Evolutionary conservation across 108 stramenopile species (phyloP).

Genomic region (Cyclotella kingstonii): DNA sequence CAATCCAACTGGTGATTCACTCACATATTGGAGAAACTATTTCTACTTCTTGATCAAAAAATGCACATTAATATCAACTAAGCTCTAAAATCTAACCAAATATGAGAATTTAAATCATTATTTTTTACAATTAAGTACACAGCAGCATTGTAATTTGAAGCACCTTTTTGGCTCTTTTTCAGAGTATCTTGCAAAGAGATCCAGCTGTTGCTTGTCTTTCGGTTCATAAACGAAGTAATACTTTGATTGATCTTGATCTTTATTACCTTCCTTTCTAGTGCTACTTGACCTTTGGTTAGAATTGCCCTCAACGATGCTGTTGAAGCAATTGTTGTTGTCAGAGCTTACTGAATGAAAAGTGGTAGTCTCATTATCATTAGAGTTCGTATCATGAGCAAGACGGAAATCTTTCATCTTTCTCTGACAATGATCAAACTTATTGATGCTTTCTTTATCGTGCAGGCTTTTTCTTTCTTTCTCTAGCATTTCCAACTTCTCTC

Average conservation of each 20-base stretch:
- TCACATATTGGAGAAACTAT: too few species aligned
- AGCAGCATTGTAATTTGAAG: slow-evolving; percentile 7
- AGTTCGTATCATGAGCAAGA: too few species aligned
- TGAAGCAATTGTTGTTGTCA: too few species aligned
- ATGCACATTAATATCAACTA: too few species aligned
- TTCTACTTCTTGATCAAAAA: too few species aligned
- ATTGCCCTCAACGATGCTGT: too few species aligned
- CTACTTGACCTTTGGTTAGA: neutral
- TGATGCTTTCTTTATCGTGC: neutral
- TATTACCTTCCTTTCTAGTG: neutral
- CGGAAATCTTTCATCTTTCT: neutral
- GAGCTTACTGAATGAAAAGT: too few species aligned
- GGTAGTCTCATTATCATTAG: too few species aligned
- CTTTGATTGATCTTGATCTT: slow-evolving; percentile 8
- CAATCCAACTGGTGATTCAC: too few species aligned
- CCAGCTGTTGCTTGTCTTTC: slow-evolving; percentile 17
- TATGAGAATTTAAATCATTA: too few species aligned
- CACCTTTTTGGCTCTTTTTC: slow-evolving; percentile 26
- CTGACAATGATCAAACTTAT: neutral
- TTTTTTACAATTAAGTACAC: too few species aligned
- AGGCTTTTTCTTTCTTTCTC: neutral
- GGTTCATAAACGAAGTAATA: slow-evolving; percentile 33
- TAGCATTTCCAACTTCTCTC: neutral
- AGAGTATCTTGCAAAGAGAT: slow-evolving; percentile 38
- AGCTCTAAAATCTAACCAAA: too few species aligned